These are phyloP conservation scores for Coemansia sp. DNA, from an alignment of 192 early-diverging fungal genomes.

Conservation along the genomic window DNA sequence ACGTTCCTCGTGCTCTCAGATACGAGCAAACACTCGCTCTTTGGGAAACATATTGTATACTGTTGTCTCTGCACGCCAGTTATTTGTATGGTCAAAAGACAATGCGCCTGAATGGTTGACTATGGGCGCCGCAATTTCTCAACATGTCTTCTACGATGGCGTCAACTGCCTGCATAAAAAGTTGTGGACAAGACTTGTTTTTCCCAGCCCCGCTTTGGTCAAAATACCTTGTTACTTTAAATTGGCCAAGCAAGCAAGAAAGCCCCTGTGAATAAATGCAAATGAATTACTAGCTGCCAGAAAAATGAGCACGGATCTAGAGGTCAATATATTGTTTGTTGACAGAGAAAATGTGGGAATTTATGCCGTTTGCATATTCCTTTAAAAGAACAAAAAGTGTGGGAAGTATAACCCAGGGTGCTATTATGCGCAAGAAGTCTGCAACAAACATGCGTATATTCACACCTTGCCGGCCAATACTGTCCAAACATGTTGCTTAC, in stretches of 20 bases:
- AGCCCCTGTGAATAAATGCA: not conserved
- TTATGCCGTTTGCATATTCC: not conserved
- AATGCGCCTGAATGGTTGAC: not conserved
- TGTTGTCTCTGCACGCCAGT: conserved; percentile 1
- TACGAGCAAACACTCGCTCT: not conserved
- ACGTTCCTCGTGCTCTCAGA: not conserved
- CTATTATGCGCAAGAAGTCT: not conserved
- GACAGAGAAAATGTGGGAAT: not conserved
- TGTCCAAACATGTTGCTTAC: conserved; percentile 2
- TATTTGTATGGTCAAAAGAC: not conserved
- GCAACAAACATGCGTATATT: not conserved
- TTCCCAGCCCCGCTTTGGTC: not conserved
- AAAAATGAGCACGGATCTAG: not conserved
- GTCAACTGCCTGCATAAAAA: not conserved
- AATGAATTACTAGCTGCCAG: not conserved
- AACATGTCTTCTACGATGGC: not conserved
- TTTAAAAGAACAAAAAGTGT: not conserved
- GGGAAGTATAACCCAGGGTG: not conserved
- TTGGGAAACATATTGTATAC: not conserved
- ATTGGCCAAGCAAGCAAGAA: not conserved
- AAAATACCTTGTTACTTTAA: not conserved
- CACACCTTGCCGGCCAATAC: conserved; percentile 2
- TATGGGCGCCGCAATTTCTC: conserved; percentile 3
- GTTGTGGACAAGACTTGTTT: not conserved
- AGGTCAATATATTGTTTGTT: not conserved